These are phyloP conservation scores for Ajuga reptans DNA, from an alignment of 305 asterid species.

Conservation along the genomic window DNA sequence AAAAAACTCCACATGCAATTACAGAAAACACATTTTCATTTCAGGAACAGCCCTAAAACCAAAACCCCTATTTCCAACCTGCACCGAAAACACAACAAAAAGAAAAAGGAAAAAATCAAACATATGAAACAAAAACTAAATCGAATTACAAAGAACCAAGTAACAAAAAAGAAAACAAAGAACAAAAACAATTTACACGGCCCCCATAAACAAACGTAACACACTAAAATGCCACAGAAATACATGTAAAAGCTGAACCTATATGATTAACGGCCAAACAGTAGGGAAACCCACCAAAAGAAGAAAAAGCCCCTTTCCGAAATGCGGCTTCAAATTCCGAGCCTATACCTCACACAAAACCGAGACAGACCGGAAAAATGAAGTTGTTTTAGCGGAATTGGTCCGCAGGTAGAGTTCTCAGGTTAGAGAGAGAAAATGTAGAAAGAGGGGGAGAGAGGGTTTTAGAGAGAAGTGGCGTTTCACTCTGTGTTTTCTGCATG, in stretches of 20 bases:
- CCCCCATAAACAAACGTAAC: not conserved
- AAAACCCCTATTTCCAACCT: constrained; percentile 8
- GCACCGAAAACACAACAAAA: not conserved
- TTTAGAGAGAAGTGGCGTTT: constrained; percentile 21
- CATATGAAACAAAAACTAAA: not conserved
- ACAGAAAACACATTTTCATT: constrained; percentile 11
- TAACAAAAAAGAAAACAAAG: too few species aligned
- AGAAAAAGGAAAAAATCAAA: not conserved
- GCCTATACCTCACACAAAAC: not conserved
- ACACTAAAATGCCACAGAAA: constrained; percentile 15
- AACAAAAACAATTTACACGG: not conserved
- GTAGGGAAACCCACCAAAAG: not conserved
- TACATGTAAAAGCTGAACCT: not conserved
- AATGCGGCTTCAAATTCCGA: constrained; percentile 24
- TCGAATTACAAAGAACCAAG: not conserved
- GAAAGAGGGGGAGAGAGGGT: constrained; percentile 15
- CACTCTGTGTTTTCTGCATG: constrained; percentile 23
- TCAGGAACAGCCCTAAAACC: not conserved
- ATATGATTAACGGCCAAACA: not conserved
- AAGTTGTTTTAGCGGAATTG: not conserved
- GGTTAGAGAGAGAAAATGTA: constrained; percentile 18
- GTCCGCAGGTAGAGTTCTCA: not conserved
- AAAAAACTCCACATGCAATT: constrained; percentile 24
- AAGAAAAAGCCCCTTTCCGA: not conserved
- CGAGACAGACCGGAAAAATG: not conserved